Conservation (phyloP, 2,329 filamentous ascomycete genomes). For the Apiospora arundinis region DNA sequence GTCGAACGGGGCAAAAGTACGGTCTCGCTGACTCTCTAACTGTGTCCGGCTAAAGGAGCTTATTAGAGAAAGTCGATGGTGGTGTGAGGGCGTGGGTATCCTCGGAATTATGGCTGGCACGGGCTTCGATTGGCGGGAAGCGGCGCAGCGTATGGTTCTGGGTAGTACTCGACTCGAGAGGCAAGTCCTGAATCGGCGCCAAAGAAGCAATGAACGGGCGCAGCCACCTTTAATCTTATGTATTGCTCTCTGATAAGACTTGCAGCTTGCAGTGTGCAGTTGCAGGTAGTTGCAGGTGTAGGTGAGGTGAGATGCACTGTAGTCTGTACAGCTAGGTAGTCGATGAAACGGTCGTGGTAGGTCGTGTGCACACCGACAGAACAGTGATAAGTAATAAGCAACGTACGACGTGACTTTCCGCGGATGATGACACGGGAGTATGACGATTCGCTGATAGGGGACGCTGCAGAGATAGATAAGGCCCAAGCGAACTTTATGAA, state of each 20-base stretch:
- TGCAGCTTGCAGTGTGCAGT: neutral
- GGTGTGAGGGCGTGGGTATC: constrained; percentile 17
- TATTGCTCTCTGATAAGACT: neutral
- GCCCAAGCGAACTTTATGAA: neutral
- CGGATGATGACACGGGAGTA: neutral
- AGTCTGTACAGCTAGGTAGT: too few species aligned
- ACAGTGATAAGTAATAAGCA: neutral
- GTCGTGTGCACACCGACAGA: constrained; percentile 6
- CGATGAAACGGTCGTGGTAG: too few species aligned
- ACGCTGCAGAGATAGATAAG: neutral
- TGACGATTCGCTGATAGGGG: neutral
- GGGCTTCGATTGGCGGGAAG: constrained; percentile 1
- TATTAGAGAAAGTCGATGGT: constrained; percentile 12
- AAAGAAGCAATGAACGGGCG: constrained; percentile 17
- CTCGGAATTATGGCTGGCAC: neutral
- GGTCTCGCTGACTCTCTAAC: neutral
- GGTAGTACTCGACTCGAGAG: constrained; percentile 8
- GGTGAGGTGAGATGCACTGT: neutral
- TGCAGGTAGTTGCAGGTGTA: neutral
- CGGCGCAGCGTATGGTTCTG: neutral
- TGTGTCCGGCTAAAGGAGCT: constrained; percentile 11
- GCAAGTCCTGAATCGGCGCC: constrained; percentile 14
- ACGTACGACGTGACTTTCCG: constrained; percentile 8
- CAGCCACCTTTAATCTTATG: neutral
- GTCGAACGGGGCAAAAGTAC: neutral